Base-by-base conservation (phyloP, 768 basidiomycete genomes). In the Kwoniella dendrophila region DNA sequence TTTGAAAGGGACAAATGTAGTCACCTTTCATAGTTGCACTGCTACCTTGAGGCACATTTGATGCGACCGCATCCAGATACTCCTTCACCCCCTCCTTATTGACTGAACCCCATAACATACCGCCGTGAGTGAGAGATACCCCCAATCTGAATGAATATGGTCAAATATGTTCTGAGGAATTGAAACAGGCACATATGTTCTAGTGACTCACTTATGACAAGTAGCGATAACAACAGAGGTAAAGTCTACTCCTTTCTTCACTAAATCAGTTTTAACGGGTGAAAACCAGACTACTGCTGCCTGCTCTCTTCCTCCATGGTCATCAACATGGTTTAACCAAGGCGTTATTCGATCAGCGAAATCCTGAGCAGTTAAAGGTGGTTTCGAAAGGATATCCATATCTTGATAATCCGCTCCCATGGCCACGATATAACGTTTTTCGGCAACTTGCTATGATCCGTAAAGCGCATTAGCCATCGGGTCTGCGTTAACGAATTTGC, bases 331-430 rank as follows among this genome's bases (percentile, higher is more conserved):
- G 26, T 63, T 34, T 16, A 72, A 14, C 73, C 73, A 75, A 4
- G 38, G 12, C 14, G 24, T 12, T 4, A 72, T 41, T 8, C 67
- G 57, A 16, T 58, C 51, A 14, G 36, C 48, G 27, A 71, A 65
- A 44, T 70, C 71, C 38, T 63, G 40, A 11, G 40, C 33, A 12
- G 62, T 59, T 0, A 47, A 14, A 11, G 68, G 43, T 2, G 71
- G 69, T 5, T 54, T 30, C 4, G 54, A 47, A 11, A 62, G 29
- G 26, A 71, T 53, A 40, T 72, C 68, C 24, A 75, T 67, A 24
- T 75, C 73, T 38, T 53, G 40, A 24, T 64, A 71, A 6, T 66
- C 59, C n/a, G 71, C 71, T 33, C 73, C 71, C 71, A 72, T 75
- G 1, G 71, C 69, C 18, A 56, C 16, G 20, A 75, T 54, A 18